Base-by-base conservation (phyloP, 179 eudicot species). In the Dionaea muscipula region DNA sequence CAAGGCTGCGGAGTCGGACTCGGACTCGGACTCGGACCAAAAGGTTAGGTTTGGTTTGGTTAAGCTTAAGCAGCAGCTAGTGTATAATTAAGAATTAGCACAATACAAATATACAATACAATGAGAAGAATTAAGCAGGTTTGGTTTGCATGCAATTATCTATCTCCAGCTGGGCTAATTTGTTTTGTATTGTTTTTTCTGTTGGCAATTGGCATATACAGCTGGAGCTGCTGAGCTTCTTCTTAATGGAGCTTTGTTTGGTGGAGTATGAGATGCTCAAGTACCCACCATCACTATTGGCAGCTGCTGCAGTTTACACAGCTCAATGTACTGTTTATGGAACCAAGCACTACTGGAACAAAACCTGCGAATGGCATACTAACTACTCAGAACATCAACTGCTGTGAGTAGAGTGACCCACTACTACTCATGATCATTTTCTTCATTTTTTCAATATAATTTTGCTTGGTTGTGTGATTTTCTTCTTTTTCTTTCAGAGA, bases 191-290 rank as follows among this genome's bases (percentile, higher is more conserved):
- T 1, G 6, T 3, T 13, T 11, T 26, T 10, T 2, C n/a, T 49
- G 6, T 4, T n/a, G n/a, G n/a, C n/a, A n/a, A n/a, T n/a, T n/a
- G n/a, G n/a, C n/a, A n/a, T n/a, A n/a, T 55, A 56, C 72, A 76
- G 81, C 75, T 77, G 38, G 83, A 81, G 71, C 67, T 65, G 24
- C 47, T 76, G 54, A 62, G 77, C 26, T 66, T 48, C 51, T 79
- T 73, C 60, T 25, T 73, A 51, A 55, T 74, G 10, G 84, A 79
- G 62, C 81, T 79, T 11, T 66, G 69, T 41, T 47, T 79, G 24
- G 79, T 74, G 57, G 85, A 80, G 59, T 79, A 76, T 57, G 80
- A 76, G 41, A 76, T 76, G 84, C 65, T 81, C 56, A 74, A 75
- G 43, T 79, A 41, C 61, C 68, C 76, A 20, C 84, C 88, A 18